Evolutionary conservation across 768 basidiomycete genomes (phyloP), one percentile per base, ranked within the genome.

Genomic region (Tricholoma flavovirens): DNA sequence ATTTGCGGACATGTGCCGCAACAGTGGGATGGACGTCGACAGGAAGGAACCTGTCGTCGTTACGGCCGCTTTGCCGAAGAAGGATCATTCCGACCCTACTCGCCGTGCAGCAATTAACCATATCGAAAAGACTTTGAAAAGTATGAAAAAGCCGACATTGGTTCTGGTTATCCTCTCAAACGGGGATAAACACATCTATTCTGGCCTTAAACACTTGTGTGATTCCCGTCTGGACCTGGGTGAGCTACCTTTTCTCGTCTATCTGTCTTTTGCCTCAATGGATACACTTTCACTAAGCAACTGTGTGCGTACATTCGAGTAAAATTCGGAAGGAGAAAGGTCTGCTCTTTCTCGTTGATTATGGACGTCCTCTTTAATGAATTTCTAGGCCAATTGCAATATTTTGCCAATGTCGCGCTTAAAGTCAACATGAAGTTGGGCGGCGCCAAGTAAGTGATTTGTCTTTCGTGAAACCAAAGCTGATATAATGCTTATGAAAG

Each of bases 351-450:
- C 67, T 66, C 10, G 56, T 59, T n/a, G 74, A 71, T 59, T 71
- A 40, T n/a, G 15, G 33, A 8, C n/a, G 21, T 40, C 19, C 24
- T 15, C 53, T 29, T 62, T 71, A 1, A 62, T 71, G n/a, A 71
- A 12, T 45, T 24, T 42, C 7, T 51, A 77, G 84, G 85, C 11
- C 87, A 89, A 60, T 55, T 71, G 10, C 77, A 81, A 59, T 93
- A 91, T 64, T 88, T 88, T 53, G 87, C 88, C 12, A 93, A 91
- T 63, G 85, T 92, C 45, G 86, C 87, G 2, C 71, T 93, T 53
- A 92, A 93, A 64, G 77, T 92, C 49, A 93, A 93, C 64, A 83
- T 84, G 69, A 93, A 93, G 72, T 75, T 92, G 35, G 88, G 89
- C 19, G 90, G 90, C 8, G 72, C 85, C 46, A 93, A 93, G 73